Conservation (phyloP, 129 eudicot species). For the Escallonia rubra region DNA sequence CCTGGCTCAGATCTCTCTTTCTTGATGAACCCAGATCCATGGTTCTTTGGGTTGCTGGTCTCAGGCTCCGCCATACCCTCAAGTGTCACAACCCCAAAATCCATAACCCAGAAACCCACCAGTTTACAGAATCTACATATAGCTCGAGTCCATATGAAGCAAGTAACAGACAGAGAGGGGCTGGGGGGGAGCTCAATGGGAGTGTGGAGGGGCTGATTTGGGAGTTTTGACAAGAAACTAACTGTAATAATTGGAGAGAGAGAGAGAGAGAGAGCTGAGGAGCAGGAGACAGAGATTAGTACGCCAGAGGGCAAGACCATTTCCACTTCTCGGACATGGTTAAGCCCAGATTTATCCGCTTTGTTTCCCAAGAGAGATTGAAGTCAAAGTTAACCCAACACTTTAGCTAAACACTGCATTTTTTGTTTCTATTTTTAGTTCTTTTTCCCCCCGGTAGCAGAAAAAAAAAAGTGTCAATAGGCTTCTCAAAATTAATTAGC, state of each 20-base stretch:
- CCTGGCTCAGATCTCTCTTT: conserved; percentile 53
- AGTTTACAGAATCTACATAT: conserved; percentile 18
- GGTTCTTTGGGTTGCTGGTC: conserved; percentile 5
- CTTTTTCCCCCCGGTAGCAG: too few relatives aligned
- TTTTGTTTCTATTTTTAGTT: too few relatives aligned
- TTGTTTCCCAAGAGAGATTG: not conserved
- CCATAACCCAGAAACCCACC: conserved; percentile 31
- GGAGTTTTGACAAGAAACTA: not conserved
- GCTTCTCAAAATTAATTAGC: too few relatives aligned
- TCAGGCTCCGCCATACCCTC: conserved; percentile 5
- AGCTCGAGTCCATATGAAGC: conserved; percentile 30
- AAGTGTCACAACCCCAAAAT: conserved; percentile 38
- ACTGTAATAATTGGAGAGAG: conserved; percentile 4
- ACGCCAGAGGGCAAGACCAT: not conserved
- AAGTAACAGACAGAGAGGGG: conserved; percentile 3
- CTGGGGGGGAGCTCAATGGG: not conserved
- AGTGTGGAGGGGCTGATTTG: not conserved
- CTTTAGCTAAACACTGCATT: too few relatives aligned
- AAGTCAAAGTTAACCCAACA: too few relatives aligned
- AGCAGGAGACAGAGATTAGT: conserved; percentile 29
- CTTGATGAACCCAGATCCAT: conserved; percentile 53
- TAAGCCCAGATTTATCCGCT: conserved; percentile 6
- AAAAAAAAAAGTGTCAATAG: too few relatives aligned
- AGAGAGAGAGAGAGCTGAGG: conserved; percentile 21
- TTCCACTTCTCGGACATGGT: conserved; percentile 8